Evolutionary conservation across 2,329 filamentous ascomycete species (phyloP).

Genomic region (Xylariaceae sp.): DNA sequence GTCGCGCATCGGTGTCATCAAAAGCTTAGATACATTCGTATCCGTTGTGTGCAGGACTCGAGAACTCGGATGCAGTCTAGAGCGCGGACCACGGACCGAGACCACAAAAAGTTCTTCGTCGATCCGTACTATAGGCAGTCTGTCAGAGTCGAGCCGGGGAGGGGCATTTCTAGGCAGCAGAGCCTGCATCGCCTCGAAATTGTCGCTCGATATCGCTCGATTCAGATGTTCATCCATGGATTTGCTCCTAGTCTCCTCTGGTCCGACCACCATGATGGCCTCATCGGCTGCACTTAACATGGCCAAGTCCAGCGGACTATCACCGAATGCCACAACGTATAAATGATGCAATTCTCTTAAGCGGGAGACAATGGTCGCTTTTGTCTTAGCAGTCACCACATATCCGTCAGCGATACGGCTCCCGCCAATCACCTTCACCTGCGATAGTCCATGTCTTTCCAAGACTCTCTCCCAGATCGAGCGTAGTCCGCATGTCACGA

Average conservation of each 20-base stretch:
- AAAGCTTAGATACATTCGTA: constrained; percentile 42
- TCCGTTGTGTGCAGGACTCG: constrained; percentile 42
- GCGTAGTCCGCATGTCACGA: constrained; percentile 53
- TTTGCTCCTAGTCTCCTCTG: constrained; percentile 42
- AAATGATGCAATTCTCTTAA: constrained; percentile 34
- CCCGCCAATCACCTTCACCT: constrained; percentile 50
- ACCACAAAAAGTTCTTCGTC: constrained; percentile 20
- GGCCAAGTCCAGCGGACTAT: constrained; percentile 52
- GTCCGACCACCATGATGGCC: constrained; percentile 53
- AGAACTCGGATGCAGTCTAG: not conserved
- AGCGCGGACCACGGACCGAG: not conserved
- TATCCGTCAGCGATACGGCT: constrained; percentile 43
- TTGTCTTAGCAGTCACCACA: constrained; percentile 49
- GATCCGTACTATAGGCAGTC: constrained; percentile 41
- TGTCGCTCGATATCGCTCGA: constrained; percentile 37
- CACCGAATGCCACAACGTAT: constrained; percentile 56
- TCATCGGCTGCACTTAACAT: constrained; percentile 54
- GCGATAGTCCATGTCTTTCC: constrained; percentile 36
- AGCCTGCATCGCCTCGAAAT: constrained; percentile 42
- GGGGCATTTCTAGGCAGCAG: constrained; percentile 38
- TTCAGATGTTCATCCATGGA: constrained; percentile 47
- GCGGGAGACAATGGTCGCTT: constrained; percentile 42
- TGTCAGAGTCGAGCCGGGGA: constrained; percentile 39
- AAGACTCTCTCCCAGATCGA: constrained; percentile 55
- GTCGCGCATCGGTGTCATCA: constrained; percentile 53